Evolutionary conservation across 2,329 filamentous ascomycete species (phyloP).

Genomic region (Cladosporium colombiae): DNA sequence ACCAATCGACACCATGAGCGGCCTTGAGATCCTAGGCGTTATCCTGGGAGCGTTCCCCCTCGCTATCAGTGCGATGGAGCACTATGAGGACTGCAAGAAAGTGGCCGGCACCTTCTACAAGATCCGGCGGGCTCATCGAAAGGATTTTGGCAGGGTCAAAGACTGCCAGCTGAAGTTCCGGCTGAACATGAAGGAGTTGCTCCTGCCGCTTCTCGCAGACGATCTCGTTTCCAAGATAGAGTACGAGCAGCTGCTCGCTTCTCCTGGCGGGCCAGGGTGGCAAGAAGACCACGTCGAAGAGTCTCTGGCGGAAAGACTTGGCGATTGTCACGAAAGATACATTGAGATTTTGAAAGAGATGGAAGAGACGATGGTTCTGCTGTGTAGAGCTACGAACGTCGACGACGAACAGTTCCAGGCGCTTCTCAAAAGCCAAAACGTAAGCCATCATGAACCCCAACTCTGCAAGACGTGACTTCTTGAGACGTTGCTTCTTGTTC

Average conservation of each 20-base stretch:
- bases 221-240: slow-evolving; percentile 25
- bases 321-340: slow-evolving; percentile 30
- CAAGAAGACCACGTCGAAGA: slow-evolving; percentile 26
- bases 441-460: too few relatives aligned
- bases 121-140: slow-evolving; percentile 32
- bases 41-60: slow-evolving; percentile 37
- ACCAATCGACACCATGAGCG: slow-evolving; percentile 8
- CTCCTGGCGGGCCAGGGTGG: slow-evolving; percentile 31
- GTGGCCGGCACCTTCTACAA: slow-evolving; percentile 30
- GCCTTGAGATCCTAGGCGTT: slow-evolving; percentile 36
- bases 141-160: slow-evolving; percentile 29
- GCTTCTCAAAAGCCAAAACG: slow-evolving; percentile 7
- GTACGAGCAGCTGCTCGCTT: slow-evolving; percentile 27
- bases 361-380: slow-evolving; percentile 26
- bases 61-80: slow-evolving; percentile 32
- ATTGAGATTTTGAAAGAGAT: slow-evolving; percentile 31
- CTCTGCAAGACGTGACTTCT: not conserved
- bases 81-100: slow-evolving; percentile 29
- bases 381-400: slow-evolving; percentile 27
- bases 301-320: slow-evolving; percentile 28
- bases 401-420: slow-evolving; percentile 26
- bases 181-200: slow-evolving; percentile 31
- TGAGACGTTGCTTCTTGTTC: not conserved
- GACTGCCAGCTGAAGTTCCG: slow-evolving; percentile 31
- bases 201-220: slow-evolving; percentile 32